Evolutionary conservation across 148 eudicot genomes (phyloP).

Genomic region (Silene latifolia): DNA sequence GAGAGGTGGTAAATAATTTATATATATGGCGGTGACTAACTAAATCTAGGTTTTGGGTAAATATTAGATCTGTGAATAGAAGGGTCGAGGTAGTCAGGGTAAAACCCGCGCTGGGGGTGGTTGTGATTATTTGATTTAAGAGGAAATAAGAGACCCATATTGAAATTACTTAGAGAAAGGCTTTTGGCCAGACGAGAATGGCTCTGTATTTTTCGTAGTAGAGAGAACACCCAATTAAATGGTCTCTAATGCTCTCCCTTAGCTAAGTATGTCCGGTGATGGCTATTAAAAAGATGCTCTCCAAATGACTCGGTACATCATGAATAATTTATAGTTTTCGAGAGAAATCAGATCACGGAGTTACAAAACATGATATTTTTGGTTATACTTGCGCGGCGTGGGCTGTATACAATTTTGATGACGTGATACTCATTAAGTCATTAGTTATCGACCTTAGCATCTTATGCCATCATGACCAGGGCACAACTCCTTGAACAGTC

Average conservation of each 20-base stretch:
- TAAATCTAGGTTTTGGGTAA: background rate
- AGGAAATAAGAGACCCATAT: background rate
- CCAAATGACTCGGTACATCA: background rate
- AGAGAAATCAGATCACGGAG: background rate
- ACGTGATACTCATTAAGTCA: background rate
- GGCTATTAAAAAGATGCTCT: background rate
- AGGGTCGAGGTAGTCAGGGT: background rate
- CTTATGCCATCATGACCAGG: background rate
- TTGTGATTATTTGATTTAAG: no score
- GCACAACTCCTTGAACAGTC: background rate
- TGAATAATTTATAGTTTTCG: background rate
- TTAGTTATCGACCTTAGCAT: background rate
- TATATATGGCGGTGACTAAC: background rate
- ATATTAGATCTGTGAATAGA: background rate
- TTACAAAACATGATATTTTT: background rate
- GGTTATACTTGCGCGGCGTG: background rate
- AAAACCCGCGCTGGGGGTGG: no score
- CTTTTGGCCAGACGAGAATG: background rate
- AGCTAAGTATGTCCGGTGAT: no score
- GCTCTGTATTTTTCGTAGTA: background rate
- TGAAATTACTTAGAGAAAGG: background rate
- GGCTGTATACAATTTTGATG: background rate
- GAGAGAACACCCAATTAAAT: background rate
- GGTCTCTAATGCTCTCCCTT: background rate
- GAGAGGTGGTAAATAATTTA: background rate